Conservation (phyloP, 2,329 filamentous ascomycete species). For the Alternaria arborescens region DNA sequence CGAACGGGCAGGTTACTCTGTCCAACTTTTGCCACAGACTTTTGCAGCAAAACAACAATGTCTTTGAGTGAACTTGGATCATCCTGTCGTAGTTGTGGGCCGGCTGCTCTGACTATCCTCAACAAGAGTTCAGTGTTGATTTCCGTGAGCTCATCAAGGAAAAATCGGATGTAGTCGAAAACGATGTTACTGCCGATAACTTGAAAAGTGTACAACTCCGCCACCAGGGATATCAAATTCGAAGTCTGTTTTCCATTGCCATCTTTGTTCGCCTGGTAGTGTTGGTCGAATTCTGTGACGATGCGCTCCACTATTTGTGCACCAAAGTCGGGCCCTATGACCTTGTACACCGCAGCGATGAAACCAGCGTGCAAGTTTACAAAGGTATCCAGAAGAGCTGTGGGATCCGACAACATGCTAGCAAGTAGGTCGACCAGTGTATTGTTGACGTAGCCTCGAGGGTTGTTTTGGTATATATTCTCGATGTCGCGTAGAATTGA, state of each 20-base stretch:
- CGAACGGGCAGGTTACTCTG: slow-evolving; percentile 79
- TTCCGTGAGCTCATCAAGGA: slow-evolving; percentile 79
- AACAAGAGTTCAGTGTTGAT: slow-evolving; percentile 88
- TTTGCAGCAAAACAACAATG: slow-evolving; percentile 81
- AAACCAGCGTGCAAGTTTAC: slow-evolving; percentile 92
- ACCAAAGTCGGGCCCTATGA: slow-evolving; percentile 87
- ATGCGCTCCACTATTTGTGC: slow-evolving; percentile 83
- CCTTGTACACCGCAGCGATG: slow-evolving; percentile 84
- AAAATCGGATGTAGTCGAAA: slow-evolving; percentile 87
- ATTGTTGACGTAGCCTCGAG: slow-evolving; percentile 87
- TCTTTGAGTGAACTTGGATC: slow-evolving; percentile 89
- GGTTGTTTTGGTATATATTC: slow-evolving; percentile 80
- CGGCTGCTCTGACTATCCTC: slow-evolving; percentile 80
- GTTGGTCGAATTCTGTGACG: slow-evolving; percentile 75
- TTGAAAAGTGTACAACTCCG: slow-evolving; percentile 92
- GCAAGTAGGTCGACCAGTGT: slow-evolving; percentile 80
- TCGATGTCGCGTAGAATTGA: slow-evolving; percentile 85
- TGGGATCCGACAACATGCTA: slow-evolving; percentile 79
- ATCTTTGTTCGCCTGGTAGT: slow-evolving; percentile 61
- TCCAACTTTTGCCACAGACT: slow-evolving; percentile 72
- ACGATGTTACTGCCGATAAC: slow-evolving; percentile 82
- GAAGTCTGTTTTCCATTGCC: slow-evolving; percentile 65
- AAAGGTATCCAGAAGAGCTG: slow-evolving; percentile 84
- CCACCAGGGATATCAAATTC: slow-evolving; percentile 83
- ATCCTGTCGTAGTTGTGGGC: slow-evolving; percentile 84